Conservation (phyloP, 805 yeast species). For the Yamadazyma scolyti region DNA sequence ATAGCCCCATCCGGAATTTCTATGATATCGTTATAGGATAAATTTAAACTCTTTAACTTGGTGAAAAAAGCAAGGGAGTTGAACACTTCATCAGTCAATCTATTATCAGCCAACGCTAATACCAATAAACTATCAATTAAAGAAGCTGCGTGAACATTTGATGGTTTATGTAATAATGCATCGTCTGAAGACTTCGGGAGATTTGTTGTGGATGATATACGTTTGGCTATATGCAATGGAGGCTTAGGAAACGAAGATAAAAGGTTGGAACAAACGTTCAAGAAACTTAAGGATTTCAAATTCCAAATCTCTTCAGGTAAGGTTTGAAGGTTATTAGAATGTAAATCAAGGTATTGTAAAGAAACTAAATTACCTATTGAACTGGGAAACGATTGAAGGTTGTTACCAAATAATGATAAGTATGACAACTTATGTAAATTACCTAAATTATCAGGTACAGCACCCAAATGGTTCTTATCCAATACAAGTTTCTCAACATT, state of each 20-base stretch:
- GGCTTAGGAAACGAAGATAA: slow-evolving; percentile 59
- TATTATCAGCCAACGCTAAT: slow-evolving; percentile 77
- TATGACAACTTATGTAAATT: slow-evolving; percentile 54
- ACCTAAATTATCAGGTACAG: slow-evolving; percentile 68
- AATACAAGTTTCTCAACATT: slow-evolving; percentile 69
- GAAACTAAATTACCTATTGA: slow-evolving; percentile 57
- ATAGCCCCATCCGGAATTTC: slow-evolving; percentile 80
- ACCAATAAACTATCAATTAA: slow-evolving; percentile 50
- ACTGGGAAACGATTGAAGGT: slow-evolving; percentile 65
- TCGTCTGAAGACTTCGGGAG: slow-evolving; percentile 9
- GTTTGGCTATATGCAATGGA: slow-evolving; percentile 28
- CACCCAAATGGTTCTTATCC: slow-evolving; percentile 78
- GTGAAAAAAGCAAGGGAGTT: slow-evolving; percentile 58
- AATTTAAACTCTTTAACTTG: slow-evolving; percentile 60
- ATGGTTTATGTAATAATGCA: slow-evolving; percentile 2
- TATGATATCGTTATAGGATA: slow-evolving; percentile 78
- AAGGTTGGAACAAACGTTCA: slow-evolving; percentile 75
- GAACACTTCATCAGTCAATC: slow-evolving; percentile 73
- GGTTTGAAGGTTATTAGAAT: slow-evolving; percentile 73
- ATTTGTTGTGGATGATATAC: slow-evolving; percentile 27
- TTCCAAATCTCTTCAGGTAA: slow-evolving; percentile 69
- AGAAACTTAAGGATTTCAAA: slow-evolving; percentile 48
- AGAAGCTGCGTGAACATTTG: slow-evolving; percentile 1
- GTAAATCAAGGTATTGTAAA: slow-evolving; percentile 70
- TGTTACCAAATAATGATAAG: slow-evolving; percentile 71